These are phyloP conservation scores for Lablab purpureus DNA, from an alignment of 306 rosid genomes.

Conservation along the genomic window DNA sequence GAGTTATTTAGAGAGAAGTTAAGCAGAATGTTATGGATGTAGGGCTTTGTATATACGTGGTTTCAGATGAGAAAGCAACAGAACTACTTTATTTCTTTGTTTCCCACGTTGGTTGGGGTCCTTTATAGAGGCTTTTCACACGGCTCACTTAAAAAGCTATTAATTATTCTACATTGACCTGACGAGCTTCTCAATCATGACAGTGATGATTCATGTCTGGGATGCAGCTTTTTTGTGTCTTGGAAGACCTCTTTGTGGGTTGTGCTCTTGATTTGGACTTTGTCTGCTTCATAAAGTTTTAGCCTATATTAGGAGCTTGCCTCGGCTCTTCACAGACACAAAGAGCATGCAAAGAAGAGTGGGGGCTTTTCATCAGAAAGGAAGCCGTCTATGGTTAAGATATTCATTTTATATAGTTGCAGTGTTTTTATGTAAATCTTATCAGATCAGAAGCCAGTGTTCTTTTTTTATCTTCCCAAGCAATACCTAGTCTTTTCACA, in stretches of 20 bases:
- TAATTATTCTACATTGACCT: constrained; percentile 29
- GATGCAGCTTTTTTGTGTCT: constrained; percentile 51
- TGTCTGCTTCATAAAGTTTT: constrained; percentile 45
- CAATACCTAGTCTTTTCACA: no score
- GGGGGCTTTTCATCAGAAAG: neutral
- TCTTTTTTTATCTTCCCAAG: neutral
- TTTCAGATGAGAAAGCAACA: constrained; percentile 50
- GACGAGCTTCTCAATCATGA: constrained; percentile 50
- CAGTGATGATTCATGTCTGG: constrained; percentile 48
- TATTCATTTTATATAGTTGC: neutral
- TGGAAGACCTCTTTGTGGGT: constrained; percentile 37
- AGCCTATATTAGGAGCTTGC: neutral
- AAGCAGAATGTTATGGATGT: constrained; percentile 11
- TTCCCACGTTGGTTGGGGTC: neutral
- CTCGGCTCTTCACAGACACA: constrained; percentile 3
- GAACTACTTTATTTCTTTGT: constrained; percentile 18
- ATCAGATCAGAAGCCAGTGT: neutral
- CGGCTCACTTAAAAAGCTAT: neutral
- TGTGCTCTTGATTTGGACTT: constrained; percentile 45
- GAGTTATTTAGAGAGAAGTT: neutral
- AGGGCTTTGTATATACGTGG: neutral
- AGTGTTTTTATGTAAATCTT: neutral
- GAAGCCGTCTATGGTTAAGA: neutral
- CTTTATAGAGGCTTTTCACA: neutral
- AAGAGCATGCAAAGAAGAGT: neutral